A percentile compares a stretch with the other conserved stretches of the same genome.
phyloP scores from a whole-genome alignment of 2,329 filamentous ascomycete species.

The Tolypocladium sp. region DNA sequence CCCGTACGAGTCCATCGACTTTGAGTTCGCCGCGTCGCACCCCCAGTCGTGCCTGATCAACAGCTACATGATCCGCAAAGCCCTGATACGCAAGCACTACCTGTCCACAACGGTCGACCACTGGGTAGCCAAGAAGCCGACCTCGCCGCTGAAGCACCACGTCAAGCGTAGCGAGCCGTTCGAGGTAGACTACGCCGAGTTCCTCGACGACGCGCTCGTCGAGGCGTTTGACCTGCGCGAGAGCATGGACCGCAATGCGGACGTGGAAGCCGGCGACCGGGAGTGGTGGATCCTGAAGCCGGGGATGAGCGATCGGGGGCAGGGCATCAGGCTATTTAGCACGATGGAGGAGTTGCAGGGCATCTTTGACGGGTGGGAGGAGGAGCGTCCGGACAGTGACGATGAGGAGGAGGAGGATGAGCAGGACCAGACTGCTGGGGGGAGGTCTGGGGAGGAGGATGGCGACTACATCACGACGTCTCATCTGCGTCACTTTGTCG shows the following conservation, averaged over 20 bases:
- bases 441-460: conserved; percentile 13
- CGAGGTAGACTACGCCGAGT: conserved; percentile 94
- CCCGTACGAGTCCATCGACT: conserved; percentile 82
- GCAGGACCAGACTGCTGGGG: conserved; percentile 10
- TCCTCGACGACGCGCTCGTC: conserved; percentile 83
- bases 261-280: conserved; percentile 25
- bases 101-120: conserved; percentile 73
- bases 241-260: conserved; percentile 60
- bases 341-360: conserved; percentile 72
- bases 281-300: conserved; percentile 99
- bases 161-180: conserved; percentile 77
- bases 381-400: conserved; percentile 53
- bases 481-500: conserved; percentile 91
- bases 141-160: conserved; percentile 57
- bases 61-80: conserved; percentile 92
- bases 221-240: conserved; percentile 83
- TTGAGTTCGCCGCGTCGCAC: conserved; percentile 60
- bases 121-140: conserved; percentile 78
- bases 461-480: conserved; percentile 65
- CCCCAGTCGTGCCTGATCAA: conserved; percentile 62
- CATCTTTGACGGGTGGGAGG: conserved; percentile 92
- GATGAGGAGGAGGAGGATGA: conserved; percentile 49
- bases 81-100: conserved; percentile 93
- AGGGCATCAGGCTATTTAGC: conserved; percentile 84
- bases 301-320: conserved; percentile 92